Percentiles rank a stretch among this genome's conserved stretches.
phyloP scores from a whole-genome alignment of 164 flowering plant genomes.

The Magnolia officinalis region DNA sequence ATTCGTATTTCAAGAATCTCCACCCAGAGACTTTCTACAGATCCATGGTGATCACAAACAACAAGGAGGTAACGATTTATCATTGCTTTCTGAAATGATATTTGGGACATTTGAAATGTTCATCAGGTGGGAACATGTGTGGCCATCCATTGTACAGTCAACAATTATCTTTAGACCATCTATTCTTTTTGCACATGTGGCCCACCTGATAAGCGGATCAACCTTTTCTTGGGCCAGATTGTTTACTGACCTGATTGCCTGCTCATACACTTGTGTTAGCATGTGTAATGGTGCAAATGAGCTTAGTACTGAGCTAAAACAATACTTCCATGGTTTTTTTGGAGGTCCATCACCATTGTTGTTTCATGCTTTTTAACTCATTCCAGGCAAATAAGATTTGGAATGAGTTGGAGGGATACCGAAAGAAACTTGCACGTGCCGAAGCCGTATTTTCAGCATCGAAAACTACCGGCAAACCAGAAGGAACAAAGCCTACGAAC shows the following conservation, averaged over 20 bases:
- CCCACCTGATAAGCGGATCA: no score
- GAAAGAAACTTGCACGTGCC: conserved; percentile 78
- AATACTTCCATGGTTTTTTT: no score
- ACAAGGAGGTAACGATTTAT: conserved; percentile 48
- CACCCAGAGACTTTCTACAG: conserved; percentile 82
- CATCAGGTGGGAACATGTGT: no score
- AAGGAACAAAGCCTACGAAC: conserved; percentile 60
- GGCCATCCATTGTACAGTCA: no score
- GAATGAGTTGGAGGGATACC: conserved; percentile 64
- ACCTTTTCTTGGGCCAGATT: no score
- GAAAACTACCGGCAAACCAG: conserved; percentile 42
- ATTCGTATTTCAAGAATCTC: conserved; percentile 66
- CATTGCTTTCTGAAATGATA: neutral
- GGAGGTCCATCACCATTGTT: neutral
- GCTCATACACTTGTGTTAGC: no score
- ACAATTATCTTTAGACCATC: no score
- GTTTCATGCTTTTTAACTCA: neutral
- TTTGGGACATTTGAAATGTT: neutral
- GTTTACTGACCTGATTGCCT: no score
- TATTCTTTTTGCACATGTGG: no score
- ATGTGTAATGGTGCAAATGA: no score
- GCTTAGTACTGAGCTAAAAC: no score
- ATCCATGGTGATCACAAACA: conserved; percentile 73
- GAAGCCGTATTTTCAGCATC: conserved; percentile 63
- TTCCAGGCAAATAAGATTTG: conserved; percentile 65